Conservation (phyloP, 495 filamentous ascomycete genomes). For the Xylaria venustula region DNA sequence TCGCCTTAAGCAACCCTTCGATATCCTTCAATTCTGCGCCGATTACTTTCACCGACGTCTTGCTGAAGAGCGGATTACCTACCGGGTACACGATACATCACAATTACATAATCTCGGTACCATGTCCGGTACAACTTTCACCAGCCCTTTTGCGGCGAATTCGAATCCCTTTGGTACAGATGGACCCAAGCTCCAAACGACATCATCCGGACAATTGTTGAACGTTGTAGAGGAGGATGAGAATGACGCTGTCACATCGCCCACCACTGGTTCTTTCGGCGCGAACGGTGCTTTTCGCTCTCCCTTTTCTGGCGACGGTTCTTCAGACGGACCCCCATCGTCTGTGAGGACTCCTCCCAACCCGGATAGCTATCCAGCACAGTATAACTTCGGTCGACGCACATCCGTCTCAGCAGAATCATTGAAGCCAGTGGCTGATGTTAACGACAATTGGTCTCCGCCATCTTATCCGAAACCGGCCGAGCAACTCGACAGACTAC, state of each 20-base stretch:
- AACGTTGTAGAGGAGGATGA: constrained; percentile 62
- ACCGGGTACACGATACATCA: constrained; percentile 33
- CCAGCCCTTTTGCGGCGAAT: constrained; percentile 52
- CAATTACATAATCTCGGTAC: constrained; percentile 19
- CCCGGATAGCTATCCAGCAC: constrained; percentile 76
- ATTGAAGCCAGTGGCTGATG: constrained; percentile 79
- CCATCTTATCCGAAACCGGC: constrained; percentile 77
- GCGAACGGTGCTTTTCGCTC: constrained; percentile 33
- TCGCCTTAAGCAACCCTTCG: constrained; percentile 48
- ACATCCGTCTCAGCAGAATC: constrained; percentile 97
- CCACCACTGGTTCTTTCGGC: constrained; percentile 52
- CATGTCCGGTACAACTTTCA: constrained; percentile 55
- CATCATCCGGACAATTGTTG: constrained; percentile 34
- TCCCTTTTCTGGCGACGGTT: constrained; percentile 50
- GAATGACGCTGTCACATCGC: constrained; percentile 55
- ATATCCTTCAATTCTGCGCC: constrained; percentile 67
- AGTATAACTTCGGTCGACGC: constrained; percentile 90
- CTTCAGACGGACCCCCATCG: constrained; percentile 37
- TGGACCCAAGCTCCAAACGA: constrained; percentile 28
- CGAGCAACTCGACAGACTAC: constrained; percentile 78
- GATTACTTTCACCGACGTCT: constrained; percentile 64
- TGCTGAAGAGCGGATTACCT: constrained; percentile 56
- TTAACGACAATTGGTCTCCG: constrained; percentile 85
- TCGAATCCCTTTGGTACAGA: constrained; percentile 51
- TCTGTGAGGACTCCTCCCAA: constrained; percentile 43